phyloP scores from a whole-genome alignment of 2,329 filamentous ascomycete species.

The Didymella lethalis region DNA sequence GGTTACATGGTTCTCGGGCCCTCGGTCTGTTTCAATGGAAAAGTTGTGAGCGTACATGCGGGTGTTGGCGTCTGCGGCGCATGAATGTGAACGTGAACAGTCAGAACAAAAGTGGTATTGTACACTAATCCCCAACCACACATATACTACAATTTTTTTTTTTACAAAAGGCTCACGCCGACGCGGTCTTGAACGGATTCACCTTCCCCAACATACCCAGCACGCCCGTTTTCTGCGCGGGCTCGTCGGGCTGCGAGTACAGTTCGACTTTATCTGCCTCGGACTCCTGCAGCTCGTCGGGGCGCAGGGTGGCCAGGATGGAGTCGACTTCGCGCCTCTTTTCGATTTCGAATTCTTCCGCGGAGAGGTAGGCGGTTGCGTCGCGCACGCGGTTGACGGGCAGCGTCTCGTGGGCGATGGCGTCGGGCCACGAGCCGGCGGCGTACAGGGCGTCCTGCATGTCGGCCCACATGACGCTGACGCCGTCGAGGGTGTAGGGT shows the following conservation, averaged over 20 bases:
- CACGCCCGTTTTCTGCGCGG: slow-evolving; percentile 26
- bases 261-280: slow-evolving; percentile 10
- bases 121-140: slow-evolving; percentile 6
- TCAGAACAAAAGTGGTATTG: slow-evolving; percentile 10
- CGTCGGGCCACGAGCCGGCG: slow-evolving; percentile 29
- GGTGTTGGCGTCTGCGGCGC: too few relatives aligned
- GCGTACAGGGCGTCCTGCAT: slow-evolving; percentile 44
- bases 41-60: too few relatives aligned
- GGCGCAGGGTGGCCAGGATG: slow-evolving; percentile 25
- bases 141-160: slow-evolving; percentile 14
- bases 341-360: slow-evolving; percentile 33
- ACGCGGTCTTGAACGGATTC: slow-evolving; percentile 33
- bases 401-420: slow-evolving; percentile 35
- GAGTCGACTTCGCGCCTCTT: slow-evolving; percentile 27
- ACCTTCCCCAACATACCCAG: slow-evolving; percentile 18
- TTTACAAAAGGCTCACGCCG: slow-evolving; percentile 17
- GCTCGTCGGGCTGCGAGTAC: background rate
- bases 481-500: slow-evolving; percentile 37
- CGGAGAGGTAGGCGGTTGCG: slow-evolving; percentile 25
- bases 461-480: slow-evolving; percentile 47
- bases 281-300: slow-evolving; percentile 1
- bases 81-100: too few relatives aligned
- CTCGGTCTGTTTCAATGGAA: too few relatives aligned
- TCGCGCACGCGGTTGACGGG: slow-evolving; percentile 24
- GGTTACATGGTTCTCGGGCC: too few relatives aligned